Evolutionary conservation across 768 basidiomycete genomes (phyloP).

Genomic region (Collybia sp.): DNA sequence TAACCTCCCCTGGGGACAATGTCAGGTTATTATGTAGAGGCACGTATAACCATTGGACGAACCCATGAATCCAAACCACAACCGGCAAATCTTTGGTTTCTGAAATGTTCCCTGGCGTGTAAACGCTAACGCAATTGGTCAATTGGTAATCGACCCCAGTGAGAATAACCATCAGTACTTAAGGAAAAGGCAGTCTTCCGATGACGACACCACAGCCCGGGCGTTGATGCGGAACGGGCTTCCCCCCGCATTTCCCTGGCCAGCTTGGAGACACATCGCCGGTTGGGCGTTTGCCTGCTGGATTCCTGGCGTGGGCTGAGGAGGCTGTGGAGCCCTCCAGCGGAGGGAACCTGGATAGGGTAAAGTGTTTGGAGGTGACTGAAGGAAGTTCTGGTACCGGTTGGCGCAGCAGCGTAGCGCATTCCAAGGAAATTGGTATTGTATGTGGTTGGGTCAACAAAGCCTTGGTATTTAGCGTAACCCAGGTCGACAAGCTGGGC

Average conservation of each 20-base stretch:
- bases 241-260: neutral
- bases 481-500: neutral
- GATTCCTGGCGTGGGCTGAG: neutral
- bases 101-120: neutral
- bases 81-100: neutral
- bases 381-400: neutral
- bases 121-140: neutral
- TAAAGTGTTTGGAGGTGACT: no score
- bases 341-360: neutral
- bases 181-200: constrained; percentile 4
- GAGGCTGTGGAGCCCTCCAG: constrained; percentile 1
- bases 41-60: no score
- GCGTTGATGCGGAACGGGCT: neutral
- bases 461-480: constrained; percentile 6
- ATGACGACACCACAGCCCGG: neutral
- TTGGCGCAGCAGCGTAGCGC: constrained; percentile 1
- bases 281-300: constrained; percentile 1
- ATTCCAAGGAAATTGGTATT: constrained; percentile 3
- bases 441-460: neutral
- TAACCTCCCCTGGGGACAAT: constrained; percentile 7
- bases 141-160: neutral
- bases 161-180: neutral
- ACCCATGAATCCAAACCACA: constrained; percentile 3
- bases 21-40: no score
- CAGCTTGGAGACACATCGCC: neutral